These are phyloP conservation scores for Leptographium radiaticola DNA, from an alignment of 2,329 filamentous ascomycete species.

Conservation along the genomic window DNA sequence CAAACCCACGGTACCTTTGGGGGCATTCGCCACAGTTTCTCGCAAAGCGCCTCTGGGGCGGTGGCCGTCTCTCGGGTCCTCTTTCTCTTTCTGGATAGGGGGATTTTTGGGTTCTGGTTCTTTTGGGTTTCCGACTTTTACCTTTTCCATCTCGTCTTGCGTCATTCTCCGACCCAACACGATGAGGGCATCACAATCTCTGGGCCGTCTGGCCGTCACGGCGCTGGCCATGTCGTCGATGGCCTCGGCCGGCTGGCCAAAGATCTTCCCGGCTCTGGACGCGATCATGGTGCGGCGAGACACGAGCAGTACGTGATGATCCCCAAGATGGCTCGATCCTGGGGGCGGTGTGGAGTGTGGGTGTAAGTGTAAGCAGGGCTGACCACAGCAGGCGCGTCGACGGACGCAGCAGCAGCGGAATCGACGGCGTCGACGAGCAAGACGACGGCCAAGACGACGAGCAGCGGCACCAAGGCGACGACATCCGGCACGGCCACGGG, in stretches of 20 bases:
- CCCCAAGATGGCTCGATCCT: too few species aligned
- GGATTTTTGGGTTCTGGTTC: too few species aligned
- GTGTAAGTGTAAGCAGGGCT: too few species aligned
- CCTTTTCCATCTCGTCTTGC: neutral
- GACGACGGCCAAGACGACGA: constrained; percentile 18
- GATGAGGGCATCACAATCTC: constrained; percentile 22
- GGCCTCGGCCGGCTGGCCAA: constrained; percentile 29
- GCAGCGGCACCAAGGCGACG: constrained; percentile 21
- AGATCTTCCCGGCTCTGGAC: constrained; percentile 41
- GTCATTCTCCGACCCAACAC: neutral
- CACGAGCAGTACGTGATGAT: constrained; percentile 8
- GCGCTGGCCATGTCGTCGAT: constrained; percentile 38
- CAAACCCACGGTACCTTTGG: too few species aligned
- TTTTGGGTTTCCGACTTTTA: neutral
- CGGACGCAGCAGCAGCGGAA: neutral
- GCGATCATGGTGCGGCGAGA: constrained; percentile 33
- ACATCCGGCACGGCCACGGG: constrained; percentile 9
- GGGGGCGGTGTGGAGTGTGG: too few species aligned
- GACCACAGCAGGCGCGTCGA: too few species aligned
- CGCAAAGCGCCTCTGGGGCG: too few species aligned
- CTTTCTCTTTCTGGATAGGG: too few species aligned
- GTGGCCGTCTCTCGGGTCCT: too few species aligned
- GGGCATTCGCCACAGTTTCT: too few species aligned
- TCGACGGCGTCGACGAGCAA: constrained; percentile 11
- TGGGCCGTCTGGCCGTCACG: constrained; percentile 34